Conservation (phyloP, 2,329 filamentous ascomycete species). For the Aureobasidium pullulans region DNA sequence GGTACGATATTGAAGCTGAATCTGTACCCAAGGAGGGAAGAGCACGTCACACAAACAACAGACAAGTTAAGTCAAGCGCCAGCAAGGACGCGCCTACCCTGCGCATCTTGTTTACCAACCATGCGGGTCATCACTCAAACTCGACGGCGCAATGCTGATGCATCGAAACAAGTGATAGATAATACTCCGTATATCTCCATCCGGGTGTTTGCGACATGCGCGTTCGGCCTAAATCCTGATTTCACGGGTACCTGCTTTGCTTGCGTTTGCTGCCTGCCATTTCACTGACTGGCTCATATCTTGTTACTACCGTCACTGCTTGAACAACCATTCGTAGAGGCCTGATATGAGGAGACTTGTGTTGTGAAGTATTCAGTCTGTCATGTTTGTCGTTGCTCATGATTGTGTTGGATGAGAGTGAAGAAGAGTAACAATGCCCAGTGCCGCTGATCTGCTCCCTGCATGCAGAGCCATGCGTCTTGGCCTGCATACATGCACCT, state of each 20-base stretch:
- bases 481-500: background rate
- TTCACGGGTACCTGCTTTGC: background rate
- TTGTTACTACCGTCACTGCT: background rate
- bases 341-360: background rate
- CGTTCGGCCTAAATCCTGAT: background rate
- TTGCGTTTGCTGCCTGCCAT: background rate
- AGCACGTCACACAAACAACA: no score
- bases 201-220: background rate
- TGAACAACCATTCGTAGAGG: background rate
- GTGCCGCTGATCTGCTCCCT: background rate
- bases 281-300: background rate
- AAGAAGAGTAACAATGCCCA: background rate
- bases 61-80: no score
- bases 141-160: background rate
- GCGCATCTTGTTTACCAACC: no score
- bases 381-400: background rate
- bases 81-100: no score
- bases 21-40: no score
- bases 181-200: no score
- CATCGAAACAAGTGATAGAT: background rate
- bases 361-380: background rate
- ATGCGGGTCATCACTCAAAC: no score
- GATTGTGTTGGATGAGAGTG: background rate
- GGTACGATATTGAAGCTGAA: no score
- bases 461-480: background rate